Evolutionary conservation across 129 eudicot genomes (phyloP).

Genomic region (Helichrysum umbraculigerum): DNA sequence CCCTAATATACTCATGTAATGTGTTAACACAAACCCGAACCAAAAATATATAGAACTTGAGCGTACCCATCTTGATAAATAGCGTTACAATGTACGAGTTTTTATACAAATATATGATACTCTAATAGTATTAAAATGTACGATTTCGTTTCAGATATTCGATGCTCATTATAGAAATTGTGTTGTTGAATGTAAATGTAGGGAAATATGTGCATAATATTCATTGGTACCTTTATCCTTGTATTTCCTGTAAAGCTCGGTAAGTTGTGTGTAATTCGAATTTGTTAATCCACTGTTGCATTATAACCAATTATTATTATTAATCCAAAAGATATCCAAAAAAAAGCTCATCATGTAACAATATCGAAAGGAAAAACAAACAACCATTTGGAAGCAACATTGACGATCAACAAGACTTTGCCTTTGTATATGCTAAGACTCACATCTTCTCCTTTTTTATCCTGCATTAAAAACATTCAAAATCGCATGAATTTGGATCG

Average conservation of each 20-base stretch:
- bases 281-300: constrained; percentile 62
- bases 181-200: no score
- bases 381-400: constrained; percentile 88
- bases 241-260: constrained; percentile 54
- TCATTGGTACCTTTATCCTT: constrained; percentile 60
- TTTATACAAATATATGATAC: background rate
- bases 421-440: constrained; percentile 60
- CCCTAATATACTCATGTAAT: background rate
- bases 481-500: background rate
- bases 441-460: constrained; percentile 56
- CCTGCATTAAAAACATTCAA: constrained; percentile 37
- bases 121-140: no score
- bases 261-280: constrained; percentile 62
- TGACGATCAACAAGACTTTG: constrained; percentile 68
- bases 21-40: background rate
- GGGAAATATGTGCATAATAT: background rate
- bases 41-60: background rate
- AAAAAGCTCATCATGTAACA: background rate
- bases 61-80: background rate
- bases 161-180: no score
- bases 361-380: background rate
- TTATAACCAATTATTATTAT: constrained; percentile 16
- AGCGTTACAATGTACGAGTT: background rate
- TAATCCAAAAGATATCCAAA: background rate
- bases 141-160: no score